Base-by-base conservation (phyloP, 2,329 filamentous ascomycete genomes). In the Fusarium piperis region DNA sequence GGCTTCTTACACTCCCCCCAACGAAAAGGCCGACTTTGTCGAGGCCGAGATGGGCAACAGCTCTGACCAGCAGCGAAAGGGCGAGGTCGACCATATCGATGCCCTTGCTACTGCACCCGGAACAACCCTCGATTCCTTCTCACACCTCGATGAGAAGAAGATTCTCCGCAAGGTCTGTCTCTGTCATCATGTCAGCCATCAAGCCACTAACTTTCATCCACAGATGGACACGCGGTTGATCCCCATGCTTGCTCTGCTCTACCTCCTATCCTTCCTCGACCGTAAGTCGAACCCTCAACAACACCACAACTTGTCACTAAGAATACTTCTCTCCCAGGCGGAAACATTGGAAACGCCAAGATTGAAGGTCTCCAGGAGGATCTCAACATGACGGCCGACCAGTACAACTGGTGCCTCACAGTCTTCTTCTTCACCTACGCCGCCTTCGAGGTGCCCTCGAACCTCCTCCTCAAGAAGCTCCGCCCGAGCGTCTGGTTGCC, bases 341-440 rank as follows among this genome's bases (percentile, higher is more conserved):
- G 89, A 10, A 93, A 93, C 73, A 87, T 87, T 52, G 86, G 86
- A 62, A 92, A 92, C 75, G 91, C 91, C 13, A 92, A 92, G 79
- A 91, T 93, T 58, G 86, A 87, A 72, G 86, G 85, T 2, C 80
- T 89, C 1, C 82, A 85, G 46, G 82, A 89, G 64, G 84, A 87
- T 60, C 77, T 88, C 16, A 68, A 85, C 15, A 89, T 95, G 84
- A 87, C 86, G 0, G 79, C 87, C 6, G 85, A 89, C 63, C 87
- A 94, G 77, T 96, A 94, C 81, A 95, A 94, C 79, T 85, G 89
- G 75, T 87, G 89, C 55, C 84, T 92, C 7, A 86, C 85, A 6
- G 88, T 94, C 67, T 96, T 97, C 84, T 96, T 95, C 84, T 89
- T 95, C 70, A 79, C 91, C 2, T 97, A 96, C 77, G 86, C 92